Evolutionary conservation across 371 early-diverging fungal genomes (phyloP).

Genomic region (Apophysomyces sp.): DNA sequence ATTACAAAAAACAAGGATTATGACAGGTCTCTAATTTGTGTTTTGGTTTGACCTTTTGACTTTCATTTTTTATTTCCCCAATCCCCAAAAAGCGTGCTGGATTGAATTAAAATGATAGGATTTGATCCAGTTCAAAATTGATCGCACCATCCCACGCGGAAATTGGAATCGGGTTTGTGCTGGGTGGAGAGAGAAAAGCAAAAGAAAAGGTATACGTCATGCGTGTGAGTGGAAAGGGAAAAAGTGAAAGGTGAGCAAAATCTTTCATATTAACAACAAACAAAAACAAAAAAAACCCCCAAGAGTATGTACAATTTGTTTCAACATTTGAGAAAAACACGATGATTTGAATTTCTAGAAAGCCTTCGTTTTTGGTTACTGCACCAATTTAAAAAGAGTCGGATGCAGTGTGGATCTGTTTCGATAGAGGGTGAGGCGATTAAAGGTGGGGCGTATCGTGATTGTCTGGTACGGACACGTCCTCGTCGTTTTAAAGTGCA

Average conservation of each 20-base stretch:
- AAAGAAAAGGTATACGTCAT: too few relatives aligned
- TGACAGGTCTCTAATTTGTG: background rate
- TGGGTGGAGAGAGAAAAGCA: too few relatives aligned
- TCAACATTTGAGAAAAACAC: background rate
- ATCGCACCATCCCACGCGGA: background rate
- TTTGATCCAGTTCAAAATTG: background rate
- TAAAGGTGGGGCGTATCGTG: background rate
- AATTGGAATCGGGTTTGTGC: too few relatives aligned
- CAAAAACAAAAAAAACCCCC: too few relatives aligned
- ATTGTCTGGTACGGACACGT: background rate
- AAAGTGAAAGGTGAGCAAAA: too few relatives aligned
- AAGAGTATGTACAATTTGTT: background rate
- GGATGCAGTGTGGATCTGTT: slow-evolving; percentile 18
- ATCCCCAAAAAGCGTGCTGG: too few relatives aligned
- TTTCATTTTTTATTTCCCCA: background rate
- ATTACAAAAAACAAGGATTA: too few relatives aligned
- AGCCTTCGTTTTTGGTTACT: background rate
- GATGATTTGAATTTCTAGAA: background rate
- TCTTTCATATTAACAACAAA: too few relatives aligned
- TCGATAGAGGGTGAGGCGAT: slow-evolving; percentile 36
- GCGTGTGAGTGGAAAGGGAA: too few relatives aligned
- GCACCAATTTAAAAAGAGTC: slow-evolving; percentile 7
- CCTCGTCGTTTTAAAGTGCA: background rate
- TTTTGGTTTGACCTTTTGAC: background rate
- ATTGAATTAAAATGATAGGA: background rate